These are phyloP conservation scores for Fusarium torreyae DNA, from an alignment of 2,329 filamentous ascomycete species.

Conservation along the genomic window DNA sequence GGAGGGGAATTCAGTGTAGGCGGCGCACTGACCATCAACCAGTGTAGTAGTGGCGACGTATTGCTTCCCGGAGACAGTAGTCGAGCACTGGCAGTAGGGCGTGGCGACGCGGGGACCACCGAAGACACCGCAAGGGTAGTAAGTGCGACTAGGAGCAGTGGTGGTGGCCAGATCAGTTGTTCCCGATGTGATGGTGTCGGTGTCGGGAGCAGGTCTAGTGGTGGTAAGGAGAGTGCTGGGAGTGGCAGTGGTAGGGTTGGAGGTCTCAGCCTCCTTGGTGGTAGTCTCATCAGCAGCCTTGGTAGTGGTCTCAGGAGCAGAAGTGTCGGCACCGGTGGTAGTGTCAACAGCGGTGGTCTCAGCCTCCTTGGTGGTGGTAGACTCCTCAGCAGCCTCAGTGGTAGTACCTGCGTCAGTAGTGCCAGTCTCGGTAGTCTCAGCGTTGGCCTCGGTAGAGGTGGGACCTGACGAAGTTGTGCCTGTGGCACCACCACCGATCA, in stretches of 20 bases:
- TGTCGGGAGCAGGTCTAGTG: not conserved
- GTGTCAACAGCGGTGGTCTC: not conserved
- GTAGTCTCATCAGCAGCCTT: not conserved
- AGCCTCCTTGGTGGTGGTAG: not conserved
- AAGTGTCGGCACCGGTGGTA: not conserved
- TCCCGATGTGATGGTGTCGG: not conserved
- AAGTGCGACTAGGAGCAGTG: slow-evolving; percentile 1
- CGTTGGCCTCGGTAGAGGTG: slow-evolving; percentile 4
- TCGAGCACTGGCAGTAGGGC: slow-evolving; percentile 18
- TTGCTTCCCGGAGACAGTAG: slow-evolving; percentile 12
- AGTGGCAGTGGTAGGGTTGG: not conserved
- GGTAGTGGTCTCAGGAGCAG: not conserved
- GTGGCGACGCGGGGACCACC: slow-evolving; percentile 3
- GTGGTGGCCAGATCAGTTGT: not conserved
- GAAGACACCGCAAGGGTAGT: slow-evolving; percentile 3
- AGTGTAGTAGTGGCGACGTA: slow-evolving; percentile 7
- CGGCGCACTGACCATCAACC: not conserved
- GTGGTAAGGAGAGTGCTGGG: slow-evolving; percentile 14
- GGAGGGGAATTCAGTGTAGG: slow-evolving; percentile 8
- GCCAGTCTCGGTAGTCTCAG: slow-evolving; percentile 1
- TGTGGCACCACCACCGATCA: slow-evolving; percentile 4
- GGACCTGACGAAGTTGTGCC: not conserved
- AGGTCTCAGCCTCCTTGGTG: not conserved
- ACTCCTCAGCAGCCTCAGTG: not conserved
- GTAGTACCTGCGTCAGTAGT: not conserved